Base-by-base conservation (phyloP, 345 rosid genomes). In the Salix exigua region DNA sequence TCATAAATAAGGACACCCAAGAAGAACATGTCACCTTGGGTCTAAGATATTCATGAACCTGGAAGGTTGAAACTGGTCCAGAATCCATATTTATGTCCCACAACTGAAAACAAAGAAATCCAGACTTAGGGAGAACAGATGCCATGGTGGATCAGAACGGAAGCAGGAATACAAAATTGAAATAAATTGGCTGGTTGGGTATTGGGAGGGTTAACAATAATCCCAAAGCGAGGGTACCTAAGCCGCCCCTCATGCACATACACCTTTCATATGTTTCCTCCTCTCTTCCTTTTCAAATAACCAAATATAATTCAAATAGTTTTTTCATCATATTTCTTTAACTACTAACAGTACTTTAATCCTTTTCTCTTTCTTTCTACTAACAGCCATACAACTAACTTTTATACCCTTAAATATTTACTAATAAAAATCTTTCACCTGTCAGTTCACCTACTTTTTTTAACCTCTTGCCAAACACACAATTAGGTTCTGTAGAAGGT, bases 71-170 rank as follows among this genome's bases (percentile, higher is more conserved):
- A 81, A 95, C 96, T 44, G 91, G 91, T 71, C 91, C 88, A 25
- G 91, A 86, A 78, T 88, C 91, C 91, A 88, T 88, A 82, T 92
- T 94, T 78, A 95, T 89, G 84, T 95, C 99, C 99, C 99, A 95
- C 72, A 95, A 83, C 91, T 88, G 81, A 71, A 33, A 71, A 75
- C 65, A 50, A 77, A 37, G 26, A 66, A 63, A 63, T 11, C 26
- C 30, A 31, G 61, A 61, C n/a, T 13, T 67, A 2, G 53, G 53
- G 72, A 67, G 30, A 75, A 31, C 44, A 44, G 46, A 21, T 18
- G 60, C 40, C 30, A 44, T 6, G 14, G 14, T 50, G 30, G 26
- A 63, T 31, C 5, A 66, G 12, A 79, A 72, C 13, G 6, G 30
- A 61, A 60, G 31, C 30, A 58, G 65, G 21, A 23, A 12, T 50